Percentiles rank a stretch among this genome's conserved stretches.
These are phyloP conservation scores for Chaetomium cochliodes DNA, from an alignment of 495 filamentous ascomycete genomes.

Conservation along the genomic window DNA sequence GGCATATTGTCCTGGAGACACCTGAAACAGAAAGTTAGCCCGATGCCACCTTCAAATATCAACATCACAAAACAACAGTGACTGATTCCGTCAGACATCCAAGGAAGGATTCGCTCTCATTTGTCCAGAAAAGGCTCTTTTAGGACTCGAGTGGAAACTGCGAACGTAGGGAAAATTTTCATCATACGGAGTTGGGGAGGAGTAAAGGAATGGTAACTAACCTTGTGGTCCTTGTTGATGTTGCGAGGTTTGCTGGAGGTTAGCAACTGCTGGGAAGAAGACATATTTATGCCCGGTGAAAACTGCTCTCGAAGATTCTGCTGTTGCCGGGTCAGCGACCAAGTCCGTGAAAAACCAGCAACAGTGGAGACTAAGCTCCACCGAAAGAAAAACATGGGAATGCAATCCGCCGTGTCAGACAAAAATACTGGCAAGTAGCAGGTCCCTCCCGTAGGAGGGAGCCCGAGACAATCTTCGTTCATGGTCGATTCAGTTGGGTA, in stretches of 20 bases:
- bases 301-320: conserved; percentile 18
- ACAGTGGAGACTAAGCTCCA: conserved; percentile 18
- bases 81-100: conserved; percentile 57
- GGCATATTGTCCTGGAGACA: background rate
- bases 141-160: conserved; percentile 67
- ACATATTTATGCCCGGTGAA: conserved; percentile 16
- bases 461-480: conserved; percentile 73
- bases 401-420: conserved; percentile 58
- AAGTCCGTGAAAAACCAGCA: background rate
- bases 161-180: conserved; percentile 58
- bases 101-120: conserved; percentile 61
- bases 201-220: conserved; percentile 26
- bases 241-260: conserved; percentile 8
- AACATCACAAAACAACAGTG: conserved; percentile 20
- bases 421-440: conserved; percentile 99
- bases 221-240: conserved; percentile 22
- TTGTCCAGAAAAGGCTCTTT: conserved; percentile 54
- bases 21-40: conserved; percentile 29
- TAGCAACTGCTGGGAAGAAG: conserved; percentile 2
- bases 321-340: conserved; percentile 21
- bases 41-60: conserved; percentile 10
- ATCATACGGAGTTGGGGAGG: conserved; percentile 44
- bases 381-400: conserved; percentile 14
- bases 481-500: conserved; percentile 93
- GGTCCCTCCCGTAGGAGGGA: conserved; percentile 62